Percentiles rank a stretch among this genome's conserved stretches.
Conservation (phyloP, 768 basidiomycete genomes). For the Chiua virens region DNA sequence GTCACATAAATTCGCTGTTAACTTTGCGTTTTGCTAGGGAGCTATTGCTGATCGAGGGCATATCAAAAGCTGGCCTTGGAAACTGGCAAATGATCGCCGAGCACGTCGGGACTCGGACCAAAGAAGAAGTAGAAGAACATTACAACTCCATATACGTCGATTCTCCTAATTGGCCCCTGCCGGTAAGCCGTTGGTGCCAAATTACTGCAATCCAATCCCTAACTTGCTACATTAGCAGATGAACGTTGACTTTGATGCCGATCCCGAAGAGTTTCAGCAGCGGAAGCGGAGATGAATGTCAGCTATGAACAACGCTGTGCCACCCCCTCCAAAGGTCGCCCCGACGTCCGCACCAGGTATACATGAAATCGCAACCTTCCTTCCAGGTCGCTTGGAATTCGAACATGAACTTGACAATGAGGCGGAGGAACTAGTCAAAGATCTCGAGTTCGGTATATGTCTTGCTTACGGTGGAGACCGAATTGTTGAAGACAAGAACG, state of each 20-base stretch:
- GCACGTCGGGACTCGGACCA: slow-evolving; percentile 90
- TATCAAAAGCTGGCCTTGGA: slow-evolving; percentile 83
- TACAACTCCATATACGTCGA: slow-evolving; percentile 81
- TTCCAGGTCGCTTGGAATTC: slow-evolving; percentile 97
- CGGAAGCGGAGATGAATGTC: slow-evolving; percentile 88
- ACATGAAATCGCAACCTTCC: slow-evolving; percentile 89
- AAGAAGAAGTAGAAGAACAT: slow-evolving; percentile 90
- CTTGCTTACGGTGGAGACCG: slow-evolving; percentile 81
- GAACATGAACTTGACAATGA: slow-evolving; percentile 98
- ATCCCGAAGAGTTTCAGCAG: slow-evolving; percentile 82
- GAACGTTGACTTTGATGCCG: slow-evolving; percentile 67
- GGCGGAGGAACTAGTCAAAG: slow-evolving; percentile 92
- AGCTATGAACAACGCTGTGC: slow-evolving; percentile 61
- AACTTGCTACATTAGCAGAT: slow-evolving; percentile 20
- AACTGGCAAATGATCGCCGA: slow-evolving; percentile 98
- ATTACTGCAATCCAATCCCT: slow-evolving; percentile 1
- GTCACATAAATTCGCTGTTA: background rate
- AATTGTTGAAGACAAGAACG: slow-evolving; percentile 75
- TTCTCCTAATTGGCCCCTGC: slow-evolving; percentile 76
- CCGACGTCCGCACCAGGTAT: slow-evolving; percentile 89
- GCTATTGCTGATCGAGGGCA: slow-evolving; percentile 84
- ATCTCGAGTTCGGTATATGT: slow-evolving; percentile 93
- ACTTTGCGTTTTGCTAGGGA: slow-evolving; percentile 53
- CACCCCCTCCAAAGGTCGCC: slow-evolving; percentile 64
- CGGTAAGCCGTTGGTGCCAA: slow-evolving; percentile 48